Evolutionary conservation across 2,329 filamentous ascomycete species (phyloP).

Genomic region (Claviceps humidiphila): DNA sequence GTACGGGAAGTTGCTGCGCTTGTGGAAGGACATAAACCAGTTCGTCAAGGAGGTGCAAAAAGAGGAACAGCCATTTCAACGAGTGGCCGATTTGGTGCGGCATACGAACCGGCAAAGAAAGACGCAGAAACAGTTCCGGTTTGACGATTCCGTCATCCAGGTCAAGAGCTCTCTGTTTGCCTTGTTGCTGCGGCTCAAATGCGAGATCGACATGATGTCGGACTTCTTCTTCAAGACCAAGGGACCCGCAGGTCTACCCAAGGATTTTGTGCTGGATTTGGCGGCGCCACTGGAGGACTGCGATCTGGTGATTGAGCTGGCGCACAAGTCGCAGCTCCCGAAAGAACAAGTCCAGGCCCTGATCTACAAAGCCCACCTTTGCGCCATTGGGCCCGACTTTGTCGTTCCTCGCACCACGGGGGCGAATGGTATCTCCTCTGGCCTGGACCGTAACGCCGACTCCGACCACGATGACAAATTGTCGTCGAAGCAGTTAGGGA

Average conservation of each 20-base stretch:
- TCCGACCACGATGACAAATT: neutral
- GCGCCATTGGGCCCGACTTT: constrained; percentile 24
- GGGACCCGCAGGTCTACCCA: neutral
- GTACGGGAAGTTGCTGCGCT: neutral
- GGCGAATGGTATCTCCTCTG: neutral
- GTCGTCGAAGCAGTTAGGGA: neutral
- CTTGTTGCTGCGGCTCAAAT: constrained; percentile 30
- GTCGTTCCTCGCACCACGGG: neutral
- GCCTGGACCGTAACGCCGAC: neutral
- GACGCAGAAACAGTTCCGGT: constrained; percentile 16
- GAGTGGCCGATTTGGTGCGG: constrained; percentile 31
- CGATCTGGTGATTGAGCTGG: constrained; percentile 23
- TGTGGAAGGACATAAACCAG: constrained; percentile 5
- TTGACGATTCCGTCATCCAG: constrained; percentile 24
- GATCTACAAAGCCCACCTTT: constrained; percentile 31
- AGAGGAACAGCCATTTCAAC: constrained; percentile 37
- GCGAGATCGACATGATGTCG: constrained; percentile 32
- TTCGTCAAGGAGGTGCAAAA: constrained; percentile 17
- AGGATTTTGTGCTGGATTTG: constrained; percentile 14
- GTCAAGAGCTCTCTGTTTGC: constrained; percentile 27
- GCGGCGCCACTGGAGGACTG: constrained; percentile 24
- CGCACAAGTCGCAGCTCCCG: constrained; percentile 20
- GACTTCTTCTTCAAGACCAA: constrained; percentile 20
- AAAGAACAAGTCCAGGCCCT: constrained; percentile 36
- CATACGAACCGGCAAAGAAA: constrained; percentile 20